These are phyloP conservation scores for Lipomyces orientalis DNA, from an alignment of 805 yeast genomes.

Conservation along the genomic window DNA sequence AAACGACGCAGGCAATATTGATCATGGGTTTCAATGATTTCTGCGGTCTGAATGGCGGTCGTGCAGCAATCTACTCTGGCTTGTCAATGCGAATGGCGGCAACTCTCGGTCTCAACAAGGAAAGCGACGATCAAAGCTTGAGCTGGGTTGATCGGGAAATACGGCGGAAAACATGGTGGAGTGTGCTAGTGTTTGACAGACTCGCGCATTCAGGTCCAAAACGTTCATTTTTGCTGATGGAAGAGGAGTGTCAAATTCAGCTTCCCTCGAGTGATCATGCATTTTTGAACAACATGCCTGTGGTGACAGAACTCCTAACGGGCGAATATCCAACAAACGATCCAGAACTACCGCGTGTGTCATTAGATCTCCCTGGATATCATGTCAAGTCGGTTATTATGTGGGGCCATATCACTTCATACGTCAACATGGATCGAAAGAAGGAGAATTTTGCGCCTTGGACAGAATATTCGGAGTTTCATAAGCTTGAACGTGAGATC, in stretches of 20 bases:
- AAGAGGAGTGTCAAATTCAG: slow-evolving; percentile 40
- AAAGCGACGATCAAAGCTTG: slow-evolving; percentile 39
- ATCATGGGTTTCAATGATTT: slow-evolving; percentile 47
- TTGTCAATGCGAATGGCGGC: slow-evolving; percentile 47
- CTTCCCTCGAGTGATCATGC: slow-evolving; percentile 43
- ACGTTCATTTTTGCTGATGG: slow-evolving; percentile 42
- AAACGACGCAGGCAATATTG: slow-evolving; percentile 46
- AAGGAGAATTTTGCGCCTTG: slow-evolving; percentile 43
- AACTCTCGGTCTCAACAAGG: slow-evolving; percentile 43
- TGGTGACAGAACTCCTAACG: slow-evolving; percentile 39
- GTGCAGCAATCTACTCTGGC: slow-evolving; percentile 47
- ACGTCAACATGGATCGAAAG: slow-evolving; percentile 39
- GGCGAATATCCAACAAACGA: slow-evolving; percentile 39
- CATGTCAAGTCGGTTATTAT: slow-evolving; percentile 38
- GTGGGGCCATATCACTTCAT: slow-evolving; percentile 41
- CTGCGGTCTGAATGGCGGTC: slow-evolving; percentile 44
- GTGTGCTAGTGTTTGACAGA: slow-evolving; percentile 46
- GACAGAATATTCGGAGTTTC: slow-evolving; percentile 42
- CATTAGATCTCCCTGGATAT: slow-evolving; percentile 40
- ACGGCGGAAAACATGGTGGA: slow-evolving; percentile 47
- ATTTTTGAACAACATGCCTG: slow-evolving; percentile 41
- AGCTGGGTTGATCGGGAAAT: slow-evolving; percentile 46
- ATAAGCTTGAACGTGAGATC: slow-evolving; percentile 38
- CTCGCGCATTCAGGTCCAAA: slow-evolving; percentile 45
- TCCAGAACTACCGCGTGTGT: slow-evolving; percentile 37